Percentiles rank a stretch among this genome's conserved stretches.
phyloP scores from a whole-genome alignment of 1,284 basidiomycete genomes.

The Bjerkandera adusta region DNA sequence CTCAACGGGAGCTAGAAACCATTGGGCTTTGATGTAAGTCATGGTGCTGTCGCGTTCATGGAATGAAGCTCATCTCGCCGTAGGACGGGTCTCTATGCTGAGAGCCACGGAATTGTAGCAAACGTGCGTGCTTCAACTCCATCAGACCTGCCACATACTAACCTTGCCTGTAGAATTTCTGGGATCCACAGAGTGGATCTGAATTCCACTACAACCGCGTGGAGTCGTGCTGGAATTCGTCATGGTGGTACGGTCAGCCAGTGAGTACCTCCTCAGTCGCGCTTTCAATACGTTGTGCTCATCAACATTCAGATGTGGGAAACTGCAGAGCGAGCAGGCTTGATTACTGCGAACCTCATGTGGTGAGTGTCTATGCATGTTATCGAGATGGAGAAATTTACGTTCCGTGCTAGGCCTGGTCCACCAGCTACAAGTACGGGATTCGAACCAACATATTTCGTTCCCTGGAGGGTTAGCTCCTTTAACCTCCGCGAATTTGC shows the following conservation, averaged over 20 bases:
- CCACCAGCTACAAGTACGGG: slow-evolving; percentile 71
- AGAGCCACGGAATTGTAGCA: slow-evolving; percentile 87
- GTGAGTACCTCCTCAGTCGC: slow-evolving; percentile 43
- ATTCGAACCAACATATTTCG: slow-evolving; percentile 66
- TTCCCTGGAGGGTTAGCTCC: slow-evolving; percentile 65
- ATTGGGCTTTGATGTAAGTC: slow-evolving; percentile 78
- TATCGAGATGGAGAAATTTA: neutral
- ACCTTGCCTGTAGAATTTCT: slow-evolving; percentile 70
- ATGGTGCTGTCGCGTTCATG: neutral
- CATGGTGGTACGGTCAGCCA: slow-evolving; percentile 89
- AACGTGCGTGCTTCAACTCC: slow-evolving; percentile 54
- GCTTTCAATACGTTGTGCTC: neutral
- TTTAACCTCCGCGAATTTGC: slow-evolving; percentile 3
- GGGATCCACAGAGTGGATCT: slow-evolving; percentile 60
- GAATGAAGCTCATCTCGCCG: neutral
- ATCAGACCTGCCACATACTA: slow-evolving; percentile 5
- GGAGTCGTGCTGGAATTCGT: slow-evolving; percentile 59
- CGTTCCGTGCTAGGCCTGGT: slow-evolving; percentile 66
- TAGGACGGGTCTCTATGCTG: slow-evolving; percentile 86
- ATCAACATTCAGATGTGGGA: slow-evolving; percentile 74
- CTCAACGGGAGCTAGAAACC: slow-evolving; percentile 53
- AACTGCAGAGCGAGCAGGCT: slow-evolving; percentile 69
- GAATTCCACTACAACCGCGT: slow-evolving; percentile 73
- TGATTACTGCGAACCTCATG: slow-evolving; percentile 87
- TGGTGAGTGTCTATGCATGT: slow-evolving; percentile 53